phyloP scores from a whole-genome alignment of 306 rosid genomes.

The Gillenia trifoliata region DNA sequence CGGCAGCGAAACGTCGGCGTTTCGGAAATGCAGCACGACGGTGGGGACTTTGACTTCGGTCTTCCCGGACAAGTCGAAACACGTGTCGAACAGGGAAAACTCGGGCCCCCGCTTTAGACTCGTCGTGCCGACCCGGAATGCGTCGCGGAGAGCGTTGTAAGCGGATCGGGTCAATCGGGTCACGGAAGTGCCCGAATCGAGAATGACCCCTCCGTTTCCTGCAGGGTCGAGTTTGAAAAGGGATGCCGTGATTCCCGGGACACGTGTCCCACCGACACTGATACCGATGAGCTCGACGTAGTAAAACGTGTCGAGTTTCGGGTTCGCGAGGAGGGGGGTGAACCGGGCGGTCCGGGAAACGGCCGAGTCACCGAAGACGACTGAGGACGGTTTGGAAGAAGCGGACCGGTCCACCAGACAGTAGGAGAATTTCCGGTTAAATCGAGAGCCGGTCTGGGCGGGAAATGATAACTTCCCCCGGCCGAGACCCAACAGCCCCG shows the following conservation, averaged over 20 bases:
- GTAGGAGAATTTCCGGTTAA: constrained; percentile 79
- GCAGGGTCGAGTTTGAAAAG: constrained; percentile 56
- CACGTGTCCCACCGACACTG: constrained; percentile 75
- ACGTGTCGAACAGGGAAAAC: constrained; percentile 85
- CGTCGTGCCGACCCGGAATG: constrained; percentile 56
- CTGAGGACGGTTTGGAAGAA: constrained; percentile 58
- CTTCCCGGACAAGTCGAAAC: constrained; percentile 73
- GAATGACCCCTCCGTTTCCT: constrained; percentile 85
- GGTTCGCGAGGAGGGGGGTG: constrained; percentile 69
- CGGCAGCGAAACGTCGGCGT: constrained; percentile 69
- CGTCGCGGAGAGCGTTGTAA: constrained; percentile 57
- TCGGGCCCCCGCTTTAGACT: constrained; percentile 61
- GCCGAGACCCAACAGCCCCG: constrained; percentile 82
- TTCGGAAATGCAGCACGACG: constrained; percentile 76
- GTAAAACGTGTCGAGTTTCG: constrained; percentile 77
- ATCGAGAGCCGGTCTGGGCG: constrained; percentile 55
- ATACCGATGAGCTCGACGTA: constrained; percentile 67
- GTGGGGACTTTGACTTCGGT: constrained; percentile 84
- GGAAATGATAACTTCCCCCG: constrained; percentile 80
- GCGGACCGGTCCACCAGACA: constrained; percentile 92
- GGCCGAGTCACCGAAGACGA: constrained; percentile 74
- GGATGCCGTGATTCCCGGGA: constrained; percentile 54
- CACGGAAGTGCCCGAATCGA: constrained; percentile 91
- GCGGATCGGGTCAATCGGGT: constrained; percentile 76
- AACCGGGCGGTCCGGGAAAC: constrained; percentile 75